Base-by-base conservation (phyloP, 2,329 filamentous ascomycete species). In the Pseudocercospora macadamiae region DNA sequence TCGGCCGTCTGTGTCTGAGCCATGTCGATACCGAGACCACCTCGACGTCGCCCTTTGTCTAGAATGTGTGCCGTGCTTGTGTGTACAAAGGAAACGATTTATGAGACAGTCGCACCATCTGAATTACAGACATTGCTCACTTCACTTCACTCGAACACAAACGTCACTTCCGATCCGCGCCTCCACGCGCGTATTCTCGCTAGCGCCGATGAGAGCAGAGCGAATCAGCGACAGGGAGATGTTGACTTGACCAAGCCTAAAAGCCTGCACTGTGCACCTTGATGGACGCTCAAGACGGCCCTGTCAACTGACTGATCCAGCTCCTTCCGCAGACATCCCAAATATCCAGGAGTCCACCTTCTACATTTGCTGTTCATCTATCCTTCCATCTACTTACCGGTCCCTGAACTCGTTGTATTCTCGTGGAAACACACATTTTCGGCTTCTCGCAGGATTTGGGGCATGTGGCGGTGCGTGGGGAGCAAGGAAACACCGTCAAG, bases 1-100 rank as follows among this genome's bases (percentile, higher is more conserved):
- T 74, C 68, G 12, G 48, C 56, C 1, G 56, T 28, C 23, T 51
- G 32, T 21, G 52, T 9, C 19, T 57, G 62, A 45, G 70, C 64
- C 70, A 72, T 74, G 16, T 45, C 62, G 44, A 44, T 47, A 23
- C 8, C 16, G 19, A 32, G 47, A 49, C n/a, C 21, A 28, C 3
- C 23, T 23, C 16, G 42, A 39, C 16, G 9, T n/a, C 8, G 9
- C 16, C 16, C 42, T 47, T 47, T 47, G 42, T 39, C 32, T 14
- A 36, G 32, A 16, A 14, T 36, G 32, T 16, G n/a, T n/a, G n/a
- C n/a, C n/a, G n/a, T n/a, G n/a, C n/a, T n/a, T n/a, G 42, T 12
- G 42, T 21, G 21, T 25, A 45, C 21, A 3, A 45, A 45, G 42
- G 25, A 45, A 45, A 12, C 7, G n/a, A n/a, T n/a, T n/a, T n/a